Evolutionary conservation across 2,329 filamentous ascomycete genomes (phyloP), one percentile per base, ranked within the genome.

Genomic region (Nemania diffusa): DNA sequence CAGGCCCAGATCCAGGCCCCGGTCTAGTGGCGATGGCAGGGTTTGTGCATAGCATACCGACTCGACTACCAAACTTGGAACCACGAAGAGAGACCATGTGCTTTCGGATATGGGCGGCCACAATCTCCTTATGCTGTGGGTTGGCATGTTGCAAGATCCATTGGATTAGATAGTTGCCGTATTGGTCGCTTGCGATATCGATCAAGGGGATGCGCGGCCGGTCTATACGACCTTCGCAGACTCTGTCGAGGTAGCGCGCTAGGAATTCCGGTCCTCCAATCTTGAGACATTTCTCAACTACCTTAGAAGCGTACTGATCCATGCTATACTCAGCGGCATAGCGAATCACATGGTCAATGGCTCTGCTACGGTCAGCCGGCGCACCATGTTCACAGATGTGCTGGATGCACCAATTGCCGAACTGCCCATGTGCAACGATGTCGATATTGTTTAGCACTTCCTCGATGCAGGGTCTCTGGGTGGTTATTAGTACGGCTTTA

Each of bases 401-500:
- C 82, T 99, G 96, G 75, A 99, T 98, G 83, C 96, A 99, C 96
- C 96, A 99, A 79, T 99, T 99, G 63, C 96, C 96, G 78, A 99
- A 99, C 78, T 99, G 96, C 27, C 96, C 96, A 78, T 97, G 95
- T 66, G 96, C 92, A 76, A 99, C 94, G 69, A 97, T 92, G 81
- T 99, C 94, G 74, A 99, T 97, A 78, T 96, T 97, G 68, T 88
- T 88, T 64, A 99, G 88, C 44, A 99, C 96, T 80, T 99, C 96
- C 79, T 97, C 94, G 77, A 99, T 97, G 77, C 96, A 97, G 52
- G 94, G 94, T 67, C 97, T 94, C 94, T 97, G 73, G n/a, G 70
- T 62, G 57, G 34, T 56, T 58, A 71, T 74, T 71, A 71, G 61
- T 51, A 62, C 34, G 27, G 57, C 48, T 2, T 24, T 22, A n/a